These are phyloP conservation scores for Penicillium sp. DNA, from an alignment of 2,329 filamentous ascomycete genomes.

Conservation along the genomic window DNA sequence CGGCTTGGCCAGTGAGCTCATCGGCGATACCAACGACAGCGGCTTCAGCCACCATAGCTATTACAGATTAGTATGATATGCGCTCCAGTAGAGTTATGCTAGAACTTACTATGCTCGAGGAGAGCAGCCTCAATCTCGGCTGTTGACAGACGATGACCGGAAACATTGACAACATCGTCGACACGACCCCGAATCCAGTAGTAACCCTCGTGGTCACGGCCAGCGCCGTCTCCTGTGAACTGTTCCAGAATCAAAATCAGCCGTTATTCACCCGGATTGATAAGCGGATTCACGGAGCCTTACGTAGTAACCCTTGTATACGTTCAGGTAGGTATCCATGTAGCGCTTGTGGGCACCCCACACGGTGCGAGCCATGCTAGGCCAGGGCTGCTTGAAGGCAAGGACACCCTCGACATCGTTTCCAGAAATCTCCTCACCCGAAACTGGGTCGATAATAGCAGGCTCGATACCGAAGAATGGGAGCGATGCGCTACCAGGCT, in stretches of 20 bases:
- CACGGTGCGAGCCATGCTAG: slow-evolving; percentile 96
- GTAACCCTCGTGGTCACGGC: slow-evolving; percentile 95
- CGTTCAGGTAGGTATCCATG: slow-evolving; percentile 97
- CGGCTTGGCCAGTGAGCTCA: slow-evolving; percentile 94
- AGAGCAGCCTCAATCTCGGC: slow-evolving; percentile 98
- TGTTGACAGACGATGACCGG: slow-evolving; percentile 92
- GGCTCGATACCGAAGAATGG: slow-evolving; percentile 99
- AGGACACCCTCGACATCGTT: slow-evolving; percentile 98
- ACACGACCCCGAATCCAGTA: slow-evolving; percentile 99
- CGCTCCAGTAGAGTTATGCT: not conserved
- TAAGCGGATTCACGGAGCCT: slow-evolving; percentile 46
- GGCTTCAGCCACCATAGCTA: slow-evolving; percentile 76
- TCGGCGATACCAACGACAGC: slow-evolving; percentile 93
- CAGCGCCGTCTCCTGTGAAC: slow-evolving; percentile 78
- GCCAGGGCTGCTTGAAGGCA: slow-evolving; percentile 97
- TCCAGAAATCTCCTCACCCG: slow-evolving; percentile 87
- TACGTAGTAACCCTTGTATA: slow-evolving; percentile 98
- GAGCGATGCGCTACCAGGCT: slow-evolving; percentile 92
- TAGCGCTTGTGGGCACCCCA: slow-evolving; percentile 98
- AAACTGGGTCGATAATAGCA: slow-evolving; percentile 94
- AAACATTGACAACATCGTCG: slow-evolving; percentile 98
- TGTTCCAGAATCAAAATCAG: slow-evolving; percentile 30
- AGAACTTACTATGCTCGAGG: slow-evolving; percentile 75
- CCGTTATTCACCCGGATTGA: no score
- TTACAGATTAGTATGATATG: slow-evolving; percentile 24